Evolutionary conservation across 2,329 filamentous ascomycete genomes (phyloP).

Genomic region (Anisogramma anomala): DNA sequence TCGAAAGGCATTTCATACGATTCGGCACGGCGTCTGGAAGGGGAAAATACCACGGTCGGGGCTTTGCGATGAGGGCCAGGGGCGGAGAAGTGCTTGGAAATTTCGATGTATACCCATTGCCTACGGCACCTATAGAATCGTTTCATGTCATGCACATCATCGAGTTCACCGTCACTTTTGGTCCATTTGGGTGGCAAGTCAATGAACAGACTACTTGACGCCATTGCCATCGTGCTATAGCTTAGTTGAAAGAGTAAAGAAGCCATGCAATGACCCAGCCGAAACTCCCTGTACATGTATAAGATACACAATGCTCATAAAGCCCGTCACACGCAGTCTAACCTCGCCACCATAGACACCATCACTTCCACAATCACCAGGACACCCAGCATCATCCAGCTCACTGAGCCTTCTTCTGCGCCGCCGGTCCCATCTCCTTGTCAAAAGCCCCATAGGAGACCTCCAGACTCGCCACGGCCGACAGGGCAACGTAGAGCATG

Average conservation of each 20-base stretch:
- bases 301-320: slow-evolving; percentile 16
- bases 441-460: slow-evolving; percentile 93
- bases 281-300: slow-evolving; percentile 16
- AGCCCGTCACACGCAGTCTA: neutral
- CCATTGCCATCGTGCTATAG: slow-evolving; percentile 10
- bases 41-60: slow-evolving; percentile 6
- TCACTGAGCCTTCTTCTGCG: slow-evolving; percentile 62
- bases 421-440: slow-evolving; percentile 84
- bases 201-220: neutral
- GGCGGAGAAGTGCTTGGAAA: neutral
- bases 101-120: neutral
- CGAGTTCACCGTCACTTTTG: neutral
- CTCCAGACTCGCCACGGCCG: slow-evolving; percentile 66
- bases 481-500: slow-evolving; percentile 70
- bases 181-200: no score
- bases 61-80: neutral
- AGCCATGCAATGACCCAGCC: slow-evolving; percentile 4
- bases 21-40: slow-evolving; percentile 10
- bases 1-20: neutral
- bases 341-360: slow-evolving; percentile 5
- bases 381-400: slow-evolving; percentile 26
- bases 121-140: neutral
- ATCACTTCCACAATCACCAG: neutral
- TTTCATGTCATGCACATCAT: neutral
- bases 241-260: neutral